Conservation (phyloP, 2,329 filamentous ascomycete species). For the Scopulariopsis brevicaulis region DNA sequence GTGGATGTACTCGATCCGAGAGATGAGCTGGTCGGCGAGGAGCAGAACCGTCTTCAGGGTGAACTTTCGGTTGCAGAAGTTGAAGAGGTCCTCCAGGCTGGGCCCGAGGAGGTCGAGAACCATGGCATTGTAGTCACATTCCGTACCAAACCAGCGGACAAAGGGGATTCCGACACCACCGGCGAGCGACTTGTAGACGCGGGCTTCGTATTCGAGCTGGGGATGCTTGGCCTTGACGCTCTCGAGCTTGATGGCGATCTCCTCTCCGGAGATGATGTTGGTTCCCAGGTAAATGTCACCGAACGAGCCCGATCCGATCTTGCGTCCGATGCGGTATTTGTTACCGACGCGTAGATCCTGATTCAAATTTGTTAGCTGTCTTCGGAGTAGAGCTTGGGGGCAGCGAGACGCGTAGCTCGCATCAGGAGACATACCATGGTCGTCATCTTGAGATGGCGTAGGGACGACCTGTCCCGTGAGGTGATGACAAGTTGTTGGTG, state of each 20-base stretch:
- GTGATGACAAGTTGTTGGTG: conserved; percentile 8
- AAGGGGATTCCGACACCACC: conserved; percentile 97
- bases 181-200: conserved; percentile 81
- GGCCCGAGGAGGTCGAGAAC: conserved; percentile 94
- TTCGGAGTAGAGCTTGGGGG: not conserved
- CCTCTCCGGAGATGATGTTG: conserved; percentile 98
- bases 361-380: not conserved
- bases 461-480: conserved; percentile 7
- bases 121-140: conserved; percentile 99
- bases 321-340: conserved; percentile 98
- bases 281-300: conserved; percentile 98
- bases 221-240: conserved; percentile 99
- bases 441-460: conserved; percentile 27
- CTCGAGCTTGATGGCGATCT: conserved; percentile 99
- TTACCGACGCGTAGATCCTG: conserved; percentile 92
- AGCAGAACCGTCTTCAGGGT: conserved; percentile 96
- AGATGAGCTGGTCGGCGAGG: conserved; percentile 95
- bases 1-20: conserved; percentile 98
- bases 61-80: conserved; percentile 99
- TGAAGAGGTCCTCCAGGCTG: conserved; percentile 95
- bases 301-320: conserved; percentile 96
- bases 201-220: conserved; percentile 96
- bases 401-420: not conserved
- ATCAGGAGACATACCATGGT: conserved; percentile 32
- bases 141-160: conserved; percentile 98